A percentile compares a stretch with the other conserved stretches of the same genome.
Evolutionary conservation across 2,329 filamentous ascomycete species (phyloP).

Genomic region (Phialemoniopsis sp.): DNA sequence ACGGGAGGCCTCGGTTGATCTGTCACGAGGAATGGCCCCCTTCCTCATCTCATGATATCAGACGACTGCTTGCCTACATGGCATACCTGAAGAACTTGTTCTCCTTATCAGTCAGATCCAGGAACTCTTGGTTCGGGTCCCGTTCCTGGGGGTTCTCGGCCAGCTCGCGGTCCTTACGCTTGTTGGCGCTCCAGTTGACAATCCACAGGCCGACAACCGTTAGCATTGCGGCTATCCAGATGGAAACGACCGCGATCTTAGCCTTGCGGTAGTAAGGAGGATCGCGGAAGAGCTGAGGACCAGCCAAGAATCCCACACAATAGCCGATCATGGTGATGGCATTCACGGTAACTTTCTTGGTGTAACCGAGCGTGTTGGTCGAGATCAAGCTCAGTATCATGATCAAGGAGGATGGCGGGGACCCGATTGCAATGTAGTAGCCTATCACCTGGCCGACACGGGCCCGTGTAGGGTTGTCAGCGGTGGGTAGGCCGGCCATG

Average conservation of each 20-base stretch:
- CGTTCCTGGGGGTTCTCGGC: too few relatives aligned
- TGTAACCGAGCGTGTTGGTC: conserved; percentile 6
- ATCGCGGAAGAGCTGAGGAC: not conserved
- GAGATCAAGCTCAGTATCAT: conserved; percentile 3
- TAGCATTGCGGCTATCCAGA: not conserved
- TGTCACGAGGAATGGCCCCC: too few relatives aligned
- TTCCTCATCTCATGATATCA: too few relatives aligned
- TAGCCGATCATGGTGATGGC: conserved; percentile 6
- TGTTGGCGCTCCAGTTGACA: not conserved
- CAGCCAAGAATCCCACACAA: not conserved
- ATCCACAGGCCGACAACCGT: not conserved
- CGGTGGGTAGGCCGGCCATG: conserved; percentile 13
- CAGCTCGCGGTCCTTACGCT: not conserved
- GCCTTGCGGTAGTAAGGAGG: not conserved
- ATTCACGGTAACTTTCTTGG: conserved; percentile 9
- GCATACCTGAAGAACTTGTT: conserved; percentile 8
- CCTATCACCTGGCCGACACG: conserved; percentile 12
- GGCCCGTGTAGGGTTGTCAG: conserved; percentile 14
- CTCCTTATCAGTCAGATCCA: conserved; percentile 14
- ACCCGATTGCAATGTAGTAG: not conserved
- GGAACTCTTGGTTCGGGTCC: too few relatives aligned
- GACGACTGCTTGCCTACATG: too few relatives aligned
- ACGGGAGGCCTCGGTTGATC: too few relatives aligned
- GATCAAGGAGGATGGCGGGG: not conserved
- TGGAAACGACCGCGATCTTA: not conserved